Evolutionary conservation across 2,329 filamentous ascomycete species (phyloP), one percentile per base, ranked within the genome.

Genomic region (Amauroascus verrucosus): DNA sequence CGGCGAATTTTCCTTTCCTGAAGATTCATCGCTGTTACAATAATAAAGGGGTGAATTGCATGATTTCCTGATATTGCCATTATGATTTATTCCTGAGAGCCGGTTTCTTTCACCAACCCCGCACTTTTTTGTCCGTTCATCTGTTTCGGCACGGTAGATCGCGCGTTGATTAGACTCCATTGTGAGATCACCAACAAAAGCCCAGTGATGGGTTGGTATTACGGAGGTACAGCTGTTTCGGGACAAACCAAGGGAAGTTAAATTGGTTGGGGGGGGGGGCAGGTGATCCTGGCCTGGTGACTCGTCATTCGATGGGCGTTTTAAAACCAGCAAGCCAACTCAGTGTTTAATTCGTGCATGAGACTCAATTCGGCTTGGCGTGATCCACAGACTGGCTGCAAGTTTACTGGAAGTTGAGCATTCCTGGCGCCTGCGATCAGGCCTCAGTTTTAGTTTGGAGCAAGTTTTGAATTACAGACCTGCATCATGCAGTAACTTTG

Each of bases 221-320:
- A 33, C 44, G 44, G 44, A 46, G 24, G 20, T 46, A 32, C 28
- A 46, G 43, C 43, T 30, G 43, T 45, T 45, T 45, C 43, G 43
- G 43, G 43, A 45, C 22, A 14, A 14, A 38, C 41, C 41, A 45
- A 5, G 22, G 26, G n/a, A 45, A n/a, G 41, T 8, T 18, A 14
- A 30, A 6, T 40, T n/a, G 5, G 37, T 16, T 40, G n/a, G 37
- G 37, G 37, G 37, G 37, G n/a, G 5, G 3, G 18, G 38, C 48
- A 44, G 48, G 38, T 51, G 48, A 51, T 37, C 48, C 48, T 24
- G 41, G 38, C 30, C 33, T 35, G 37, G n/a, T 37, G 37, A 44
- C 28, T 51, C 48, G 48, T 33, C 38, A 51, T 41, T 43, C 24
- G 37, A 46, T 33, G n/a, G 28, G 8, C 16, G 48, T 51, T 51